A percentile compares a stretch with the other conserved stretches of the same genome.
Conservation (phyloP, 202 grass and related monocot genomes). For the Dendrocalamus latiflorus region DNA sequence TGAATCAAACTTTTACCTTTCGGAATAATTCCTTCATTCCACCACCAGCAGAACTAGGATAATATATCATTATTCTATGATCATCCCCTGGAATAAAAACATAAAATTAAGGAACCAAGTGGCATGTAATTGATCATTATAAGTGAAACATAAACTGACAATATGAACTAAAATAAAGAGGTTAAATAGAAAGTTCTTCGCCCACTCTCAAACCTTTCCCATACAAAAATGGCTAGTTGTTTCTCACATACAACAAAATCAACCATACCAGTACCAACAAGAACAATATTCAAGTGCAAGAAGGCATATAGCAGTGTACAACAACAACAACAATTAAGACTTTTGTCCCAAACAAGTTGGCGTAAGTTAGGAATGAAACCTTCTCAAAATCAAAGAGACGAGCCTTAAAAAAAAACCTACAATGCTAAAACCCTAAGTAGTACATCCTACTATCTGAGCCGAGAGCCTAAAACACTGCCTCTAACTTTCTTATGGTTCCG, state of each 20-base stretch:
- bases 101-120: not conserved
- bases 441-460: too few relatives aligned
- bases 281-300: not conserved
- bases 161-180: slow-evolving; percentile 11
- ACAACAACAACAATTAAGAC: too few relatives aligned
- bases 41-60: slow-evolving; percentile 94
- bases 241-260: not conserved
- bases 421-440: too few relatives aligned
- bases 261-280: slow-evolving; percentile 3
- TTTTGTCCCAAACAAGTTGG: too few relatives aligned
- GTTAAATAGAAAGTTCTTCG: not conserved
- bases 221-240: slow-evolving; percentile 1
- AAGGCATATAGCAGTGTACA: not conserved
- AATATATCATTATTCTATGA: slow-evolving; percentile 99
- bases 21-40: slow-evolving; percentile 99
- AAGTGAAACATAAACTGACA: slow-evolving; percentile 13
- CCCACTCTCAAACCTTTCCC: not conserved
- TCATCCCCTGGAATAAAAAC: slow-evolving; percentile 65
- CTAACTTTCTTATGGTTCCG: too few relatives aligned
- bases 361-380: too few relatives aligned
- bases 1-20: slow-evolving; percentile 54
- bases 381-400: too few relatives aligned
- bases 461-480: too few relatives aligned
- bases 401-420: too few relatives aligned
- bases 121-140: slow-evolving; percentile 14